Conservation (phyloP, 2,329 filamentous ascomycete genomes). For the Zalaria obscura region DNA sequence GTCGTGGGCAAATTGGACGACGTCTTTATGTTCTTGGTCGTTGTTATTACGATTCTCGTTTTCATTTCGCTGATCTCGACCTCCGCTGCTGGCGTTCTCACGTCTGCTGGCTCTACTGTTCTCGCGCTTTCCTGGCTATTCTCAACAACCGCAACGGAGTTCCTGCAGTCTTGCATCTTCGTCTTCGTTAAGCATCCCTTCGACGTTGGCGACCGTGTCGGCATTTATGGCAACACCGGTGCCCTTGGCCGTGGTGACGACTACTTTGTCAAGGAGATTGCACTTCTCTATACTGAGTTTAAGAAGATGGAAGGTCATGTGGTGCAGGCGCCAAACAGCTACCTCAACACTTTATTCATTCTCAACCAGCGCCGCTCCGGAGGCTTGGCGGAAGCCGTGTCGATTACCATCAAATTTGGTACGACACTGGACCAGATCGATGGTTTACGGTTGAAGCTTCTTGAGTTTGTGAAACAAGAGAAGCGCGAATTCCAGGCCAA, state of each 20-base stretch:
- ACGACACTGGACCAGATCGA: constrained; percentile 76
- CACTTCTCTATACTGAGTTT: constrained; percentile 87
- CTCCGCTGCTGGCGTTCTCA: constrained; percentile 80
- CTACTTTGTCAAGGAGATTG: constrained; percentile 92
- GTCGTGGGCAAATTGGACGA: constrained; percentile 82
- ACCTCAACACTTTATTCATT: constrained; percentile 86
- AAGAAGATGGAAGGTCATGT: constrained; percentile 98
- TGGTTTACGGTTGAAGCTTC: constrained; percentile 60
- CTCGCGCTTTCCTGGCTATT: constrained; percentile 87
- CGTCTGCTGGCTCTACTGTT: constrained; percentile 75
- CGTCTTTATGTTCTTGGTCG: constrained; percentile 76
- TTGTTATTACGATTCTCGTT: constrained; percentile 68
- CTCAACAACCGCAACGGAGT: constrained; percentile 84
- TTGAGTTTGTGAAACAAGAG: constrained; percentile 70
- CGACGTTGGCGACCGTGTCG: constrained; percentile 86
- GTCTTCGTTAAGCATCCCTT: constrained; percentile 97
- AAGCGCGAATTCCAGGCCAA: constrained; percentile 82
- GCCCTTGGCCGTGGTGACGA: constrained; percentile 68
- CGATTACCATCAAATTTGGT: constrained; percentile 75
- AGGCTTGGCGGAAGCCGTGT: constrained; percentile 72
- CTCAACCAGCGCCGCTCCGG: constrained; percentile 88
- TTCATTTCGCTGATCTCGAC: constrained; percentile 82
- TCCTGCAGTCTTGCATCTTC: constrained; percentile 85
- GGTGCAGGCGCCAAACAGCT: constrained; percentile 87
- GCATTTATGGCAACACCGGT: constrained; percentile 81